Conservation (phyloP, 257 asterid species). For the Thymus quinquecostatus region DNA sequence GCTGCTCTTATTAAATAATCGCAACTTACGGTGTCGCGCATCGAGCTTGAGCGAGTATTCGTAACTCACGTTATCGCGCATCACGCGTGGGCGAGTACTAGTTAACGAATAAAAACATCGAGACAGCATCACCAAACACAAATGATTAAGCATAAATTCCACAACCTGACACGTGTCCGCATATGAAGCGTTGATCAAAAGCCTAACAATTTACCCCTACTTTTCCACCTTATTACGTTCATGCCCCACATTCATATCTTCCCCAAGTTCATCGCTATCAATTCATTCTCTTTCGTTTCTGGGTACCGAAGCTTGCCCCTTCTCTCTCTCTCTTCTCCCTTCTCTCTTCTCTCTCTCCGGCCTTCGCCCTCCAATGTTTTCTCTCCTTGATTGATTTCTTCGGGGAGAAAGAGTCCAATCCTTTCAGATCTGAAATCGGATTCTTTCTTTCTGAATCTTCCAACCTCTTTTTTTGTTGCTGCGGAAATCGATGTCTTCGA, state of each 20-base stretch:
- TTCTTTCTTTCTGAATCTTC: background rate
- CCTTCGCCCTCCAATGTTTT: slow-evolving; percentile 15
- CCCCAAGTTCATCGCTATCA: slow-evolving; percentile 12
- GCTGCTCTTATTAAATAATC: no score
- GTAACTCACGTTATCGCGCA: no score
- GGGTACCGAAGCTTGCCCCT: background rate
- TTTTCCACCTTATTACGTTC: background rate
- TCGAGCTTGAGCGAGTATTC: no score
- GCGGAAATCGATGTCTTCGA: slow-evolving; percentile 52
- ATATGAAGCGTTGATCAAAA: slow-evolving; percentile 30
- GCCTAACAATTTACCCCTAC: slow-evolving; percentile 27
- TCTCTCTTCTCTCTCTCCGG: background rate
- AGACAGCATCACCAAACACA: background rate
- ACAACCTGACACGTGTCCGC: slow-evolving; percentile 24
- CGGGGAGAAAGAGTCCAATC: slow-evolving; percentile 29
- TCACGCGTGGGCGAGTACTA: no score
- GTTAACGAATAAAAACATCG: no score
- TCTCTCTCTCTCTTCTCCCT: background rate
- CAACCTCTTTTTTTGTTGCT: background rate
- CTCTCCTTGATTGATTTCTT: slow-evolving; percentile 20
- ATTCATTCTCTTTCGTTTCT: background rate
- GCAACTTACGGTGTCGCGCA: no score
- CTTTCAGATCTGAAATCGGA: slow-evolving; percentile 35
- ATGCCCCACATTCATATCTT: slow-evolving; percentile 12
- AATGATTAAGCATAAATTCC: slow-evolving; percentile 12